These are phyloP conservation scores for Raphanus raphanistrum DNA, from an alignment of 345 rosid species.

Conservation along the genomic window DNA sequence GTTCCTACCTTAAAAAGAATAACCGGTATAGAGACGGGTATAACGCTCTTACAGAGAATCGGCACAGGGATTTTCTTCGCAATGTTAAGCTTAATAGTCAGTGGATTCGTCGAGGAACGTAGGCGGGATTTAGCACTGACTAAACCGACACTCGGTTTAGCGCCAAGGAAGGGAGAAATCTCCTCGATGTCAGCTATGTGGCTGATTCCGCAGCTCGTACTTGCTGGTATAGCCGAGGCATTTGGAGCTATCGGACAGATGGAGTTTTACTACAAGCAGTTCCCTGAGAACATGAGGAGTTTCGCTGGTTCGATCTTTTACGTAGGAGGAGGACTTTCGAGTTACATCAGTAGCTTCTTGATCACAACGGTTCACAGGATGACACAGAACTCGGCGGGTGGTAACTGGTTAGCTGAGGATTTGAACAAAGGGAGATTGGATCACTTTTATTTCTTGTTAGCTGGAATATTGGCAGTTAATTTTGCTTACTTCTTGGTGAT, in stretches of 20 bases:
- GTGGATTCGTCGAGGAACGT: slow-evolving; percentile 47
- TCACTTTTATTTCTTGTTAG: slow-evolving; percentile 45
- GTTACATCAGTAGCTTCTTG: slow-evolving; percentile 42
- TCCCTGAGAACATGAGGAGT: slow-evolving; percentile 60
- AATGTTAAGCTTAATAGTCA: slow-evolving; percentile 37
- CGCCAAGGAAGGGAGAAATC: slow-evolving; percentile 46
- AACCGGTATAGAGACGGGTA: slow-evolving; percentile 50
- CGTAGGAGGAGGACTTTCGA: slow-evolving; percentile 39
- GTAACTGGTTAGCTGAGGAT: slow-evolving; percentile 44
- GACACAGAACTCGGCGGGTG: slow-evolving; percentile 23
- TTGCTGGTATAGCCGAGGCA: slow-evolving; percentile 55
- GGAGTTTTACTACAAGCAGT: slow-evolving; percentile 59
- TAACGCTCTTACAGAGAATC: slow-evolving; percentile 46
- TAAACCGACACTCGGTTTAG: slow-evolving; percentile 50
- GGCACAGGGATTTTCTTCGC: slow-evolving; percentile 52
- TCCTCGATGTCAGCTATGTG: slow-evolving; percentile 58
- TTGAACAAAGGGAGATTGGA: slow-evolving; percentile 54
- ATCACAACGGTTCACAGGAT: slow-evolving; percentile 36
- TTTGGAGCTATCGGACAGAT: slow-evolving; percentile 44
- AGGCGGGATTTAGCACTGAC: slow-evolving; percentile 47
- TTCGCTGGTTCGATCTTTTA: slow-evolving; percentile 41
- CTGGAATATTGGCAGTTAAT: slow-evolving; percentile 33
- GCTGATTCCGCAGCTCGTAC: slow-evolving; percentile 53
- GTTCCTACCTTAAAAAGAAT: slow-evolving; percentile 46
- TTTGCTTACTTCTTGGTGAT: slow-evolving; percentile 40